Evolutionary conservation across 352 stramenopile species (phyloP).

Genomic region (Plasmopara viticola): DNA sequence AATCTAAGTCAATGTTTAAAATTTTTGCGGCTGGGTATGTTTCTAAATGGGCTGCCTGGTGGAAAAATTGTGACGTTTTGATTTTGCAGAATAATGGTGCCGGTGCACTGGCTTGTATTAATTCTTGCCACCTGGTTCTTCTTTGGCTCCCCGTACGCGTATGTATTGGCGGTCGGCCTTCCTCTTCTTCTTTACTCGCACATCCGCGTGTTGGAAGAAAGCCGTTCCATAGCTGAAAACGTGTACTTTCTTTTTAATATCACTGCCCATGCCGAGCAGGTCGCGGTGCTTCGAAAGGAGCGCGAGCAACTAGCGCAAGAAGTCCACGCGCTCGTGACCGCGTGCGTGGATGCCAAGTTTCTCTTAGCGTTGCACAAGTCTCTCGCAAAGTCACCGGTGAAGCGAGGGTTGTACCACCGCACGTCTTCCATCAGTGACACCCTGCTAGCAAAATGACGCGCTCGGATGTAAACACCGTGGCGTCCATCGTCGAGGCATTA

Average conservation of each 20-base stretch:
- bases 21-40: conserved; percentile 60
- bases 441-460: conserved; percentile 18
- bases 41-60: background rate
- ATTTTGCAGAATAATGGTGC: conserved; percentile 46
- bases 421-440: conserved; percentile 42
- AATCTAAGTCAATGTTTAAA: conserved; percentile 81
- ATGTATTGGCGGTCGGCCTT: conserved; percentile 44
- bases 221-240: conserved; percentile 69
- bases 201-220: conserved; percentile 73
- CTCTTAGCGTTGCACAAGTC: conserved; percentile 51
- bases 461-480: too few relatives aligned
- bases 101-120: conserved; percentile 58
- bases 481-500: too few relatives aligned
- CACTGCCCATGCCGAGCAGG: conserved; percentile 49
- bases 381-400: conserved; percentile 33
- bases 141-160: conserved; percentile 50
- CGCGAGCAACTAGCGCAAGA: conserved; percentile 44
- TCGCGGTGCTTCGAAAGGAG: conserved; percentile 46
- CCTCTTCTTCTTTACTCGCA: conserved; percentile 70
- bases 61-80: conserved; percentile 1
- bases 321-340: conserved; percentile 48
- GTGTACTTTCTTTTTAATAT: conserved; percentile 74
- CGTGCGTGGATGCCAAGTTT: conserved; percentile 49
- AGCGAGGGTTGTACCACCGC: conserved; percentile 30
- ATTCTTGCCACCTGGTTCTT: conserved; percentile 53